Base-by-base conservation (phyloP, 805 yeast genomes). In the Saccharomycopsis olivae region DNA sequence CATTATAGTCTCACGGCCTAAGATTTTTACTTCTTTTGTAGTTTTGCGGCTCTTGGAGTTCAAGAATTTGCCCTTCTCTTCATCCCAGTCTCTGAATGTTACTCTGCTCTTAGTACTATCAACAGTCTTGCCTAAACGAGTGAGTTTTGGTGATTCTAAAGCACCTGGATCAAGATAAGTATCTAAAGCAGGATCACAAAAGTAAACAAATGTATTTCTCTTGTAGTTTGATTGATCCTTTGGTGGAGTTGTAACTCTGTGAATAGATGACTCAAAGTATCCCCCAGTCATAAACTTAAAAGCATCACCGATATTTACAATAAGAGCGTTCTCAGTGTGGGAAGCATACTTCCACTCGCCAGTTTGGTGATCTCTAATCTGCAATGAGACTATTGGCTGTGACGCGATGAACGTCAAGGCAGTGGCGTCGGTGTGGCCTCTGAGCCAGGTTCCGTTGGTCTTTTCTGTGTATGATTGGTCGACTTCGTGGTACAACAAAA, bases 221-320 rank as follows among this genome's bases (percentile, higher is more conserved):
- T 57, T 51, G 45, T 53, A 57, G 1, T 50, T 42, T 17, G 45
- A 47, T 47, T 69, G 74, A 35, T 65, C 68, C 2, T 39, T 44
- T 4, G 73, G 72, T 3, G 73, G 72, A 23, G 64, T 60, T n/a
- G 64, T 60, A 4, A 69, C 74, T 35, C 73, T 49, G 40, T 69
- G 74, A 33, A 68, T 55, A 6, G 69, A 59, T 11, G 70, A 64
- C 39, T 64, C 64, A 53, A 67, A 69, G 41, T 62, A 66, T 0
- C 68, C 68, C 4, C 73, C 74, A 18, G 67, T 59, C 18, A 64
- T 48, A 36, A 62, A 61, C 43, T 64, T 65, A 36, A 64, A 41
- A 1, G 65, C 63, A 45, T 64, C 69, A 8, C 69, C 69, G 35
- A 64, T 53, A 41, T 64, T 64, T n/a, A 63, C 67, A 16, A 63